Base-by-base conservation (phyloP, 306 rosid genomes). In the Aeschynomene evenia region DNA sequence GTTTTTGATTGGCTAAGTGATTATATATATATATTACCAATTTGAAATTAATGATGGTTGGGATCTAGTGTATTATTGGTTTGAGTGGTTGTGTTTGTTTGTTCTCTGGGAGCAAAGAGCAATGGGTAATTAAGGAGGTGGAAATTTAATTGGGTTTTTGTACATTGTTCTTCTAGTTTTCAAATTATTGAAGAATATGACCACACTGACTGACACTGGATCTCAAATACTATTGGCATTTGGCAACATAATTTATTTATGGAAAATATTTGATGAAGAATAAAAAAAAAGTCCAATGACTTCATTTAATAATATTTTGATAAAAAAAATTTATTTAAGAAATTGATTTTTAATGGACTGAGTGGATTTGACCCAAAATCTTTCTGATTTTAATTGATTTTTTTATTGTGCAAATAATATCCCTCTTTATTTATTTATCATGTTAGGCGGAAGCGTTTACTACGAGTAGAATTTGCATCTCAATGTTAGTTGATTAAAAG, bases 1-100 rank as follows among this genome's bases (percentile, higher is more conserved):
- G 74, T 66, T 56, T n/a, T 57, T 77, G 74, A 73, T 81, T 81
- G 61, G 70, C 73, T 49, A 63, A n/a, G 34, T 66, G n/a, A 12
- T 81, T 34, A 15, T 51, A 62, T 81, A 43, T 63, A 59, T 73
- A 28, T 49, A 19, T 28, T 1, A 60, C 50, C 21, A 14, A 73
- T 33, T 62, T 55, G 23, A 50, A 45, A 55, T 56, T 19, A 20
- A 68, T 72, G 55, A 68, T 42, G 9, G 69, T 45, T 64, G 77
- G 76, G 71, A 10, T 23, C 42, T 31, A 18, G 45, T 45, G 77
- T 53, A 64, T 70, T 57, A 51, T 74, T 68, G 40, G 37, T 19
- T n/a, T n/a, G n/a, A n/a, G 57, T 45, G 4, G 49, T 1, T 24
- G 50, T 66, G 56, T 49, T 68, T 28, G 31, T 28, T 28, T 77